These are phyloP conservation scores for Globisporangium camurandrum DNA, from an alignment of 352 stramenopile species.

Conservation along the genomic window DNA sequence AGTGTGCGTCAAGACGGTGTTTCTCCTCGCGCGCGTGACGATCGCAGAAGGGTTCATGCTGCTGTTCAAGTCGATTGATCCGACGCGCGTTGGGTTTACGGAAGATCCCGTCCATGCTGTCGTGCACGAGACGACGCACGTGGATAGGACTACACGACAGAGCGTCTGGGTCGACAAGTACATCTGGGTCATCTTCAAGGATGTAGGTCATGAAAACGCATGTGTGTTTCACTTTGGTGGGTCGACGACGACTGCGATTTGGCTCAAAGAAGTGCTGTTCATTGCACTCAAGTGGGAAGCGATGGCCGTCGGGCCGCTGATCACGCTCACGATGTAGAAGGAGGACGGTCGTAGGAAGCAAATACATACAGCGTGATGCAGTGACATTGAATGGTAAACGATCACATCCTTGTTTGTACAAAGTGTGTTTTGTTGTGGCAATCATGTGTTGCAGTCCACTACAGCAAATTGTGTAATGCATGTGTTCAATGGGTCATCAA, in stretches of 20 bases:
- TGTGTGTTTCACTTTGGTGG: conserved; percentile 63
- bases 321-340: conserved; percentile 11
- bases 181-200: conserved; percentile 55
- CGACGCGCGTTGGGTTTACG: conserved; percentile 35
- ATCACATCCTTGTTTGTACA: too few species aligned
- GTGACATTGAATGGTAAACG: too few species aligned
- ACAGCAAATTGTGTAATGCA: too few species aligned
- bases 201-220: conserved; percentile 13
- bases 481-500: too few species aligned
- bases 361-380: conserved; percentile 20
- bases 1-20: conserved; percentile 42
- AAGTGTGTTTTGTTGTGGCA: too few species aligned
- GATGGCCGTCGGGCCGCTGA: conserved; percentile 38
- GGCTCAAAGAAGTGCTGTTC: conserved; percentile 63
- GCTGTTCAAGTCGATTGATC: conserved; percentile 53
- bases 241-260: conserved; percentile 34
- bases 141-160: conserved; percentile 9
- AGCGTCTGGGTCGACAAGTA: conserved; percentile 58
- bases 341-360: too few species aligned
- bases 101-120: conserved; percentile 24
- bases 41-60: conserved; percentile 53
- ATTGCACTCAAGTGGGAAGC: conserved; percentile 60
- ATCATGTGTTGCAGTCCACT: too few species aligned
- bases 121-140: conserved; percentile 11
- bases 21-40: conserved; percentile 47